These are phyloP conservation scores for Phaseolus lunatus DNA, from an alignment of 306 rosid species.

Conservation along the genomic window DNA sequence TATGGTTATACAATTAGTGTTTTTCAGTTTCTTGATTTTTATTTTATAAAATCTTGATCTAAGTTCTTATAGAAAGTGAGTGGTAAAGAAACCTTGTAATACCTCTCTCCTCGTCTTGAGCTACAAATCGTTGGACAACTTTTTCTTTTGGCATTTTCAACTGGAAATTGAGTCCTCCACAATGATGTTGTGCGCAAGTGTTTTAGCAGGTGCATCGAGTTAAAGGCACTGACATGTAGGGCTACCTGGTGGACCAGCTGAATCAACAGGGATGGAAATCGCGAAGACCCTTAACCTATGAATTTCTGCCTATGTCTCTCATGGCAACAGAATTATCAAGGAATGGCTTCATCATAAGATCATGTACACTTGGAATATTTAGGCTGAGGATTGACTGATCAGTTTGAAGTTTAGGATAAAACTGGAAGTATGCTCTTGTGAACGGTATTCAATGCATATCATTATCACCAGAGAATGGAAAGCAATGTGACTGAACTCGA, in stretches of 20 bases:
- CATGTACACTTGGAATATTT: neutral
- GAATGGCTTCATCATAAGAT: neutral
- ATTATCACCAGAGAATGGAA: conserved; percentile 5
- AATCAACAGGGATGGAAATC: neutral
- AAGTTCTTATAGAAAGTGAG: neutral
- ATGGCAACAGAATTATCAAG: neutral
- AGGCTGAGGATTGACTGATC: neutral
- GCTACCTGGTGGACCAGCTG: neutral
- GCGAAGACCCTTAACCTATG: neutral
- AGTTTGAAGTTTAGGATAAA: conserved; percentile 1
- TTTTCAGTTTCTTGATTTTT: neutral
- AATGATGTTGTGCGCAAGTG: neutral
- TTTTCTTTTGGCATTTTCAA: neutral
- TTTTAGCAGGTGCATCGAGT: neutral
- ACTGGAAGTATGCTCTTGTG: neutral
- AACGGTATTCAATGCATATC: neutral
- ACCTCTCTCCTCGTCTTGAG: neutral
- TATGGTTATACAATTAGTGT: neutral
- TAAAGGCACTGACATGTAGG: too few relatives aligned
- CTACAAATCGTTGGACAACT: neutral
- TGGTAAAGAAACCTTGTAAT: neutral
- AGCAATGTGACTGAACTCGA: neutral
- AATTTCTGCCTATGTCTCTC: neutral
- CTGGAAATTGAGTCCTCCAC: neutral
- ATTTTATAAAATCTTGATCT: neutral